Conservation (phyloP, 352 stramenopile species). For the Phytophthora europaea region DNA sequence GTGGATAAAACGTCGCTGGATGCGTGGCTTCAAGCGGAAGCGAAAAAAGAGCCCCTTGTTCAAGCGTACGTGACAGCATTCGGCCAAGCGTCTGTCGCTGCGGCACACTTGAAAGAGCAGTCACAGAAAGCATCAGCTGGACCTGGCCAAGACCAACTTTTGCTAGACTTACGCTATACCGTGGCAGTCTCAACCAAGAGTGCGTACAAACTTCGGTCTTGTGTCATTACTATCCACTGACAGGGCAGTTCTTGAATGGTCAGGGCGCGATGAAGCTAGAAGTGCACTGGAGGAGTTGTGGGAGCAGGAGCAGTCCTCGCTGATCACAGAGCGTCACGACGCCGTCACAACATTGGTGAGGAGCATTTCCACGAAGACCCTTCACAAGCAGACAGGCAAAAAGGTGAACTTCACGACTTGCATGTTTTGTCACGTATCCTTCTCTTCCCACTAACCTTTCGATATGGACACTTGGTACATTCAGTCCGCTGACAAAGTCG, state of each 20-base stretch:
- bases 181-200: slow-evolving; percentile 50
- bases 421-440: background rate
- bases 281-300: slow-evolving; percentile 41
- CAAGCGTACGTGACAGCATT: slow-evolving; percentile 26
- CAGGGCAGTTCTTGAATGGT: background rate
- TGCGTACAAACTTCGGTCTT: slow-evolving; percentile 9
- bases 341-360: slow-evolving; percentile 43
- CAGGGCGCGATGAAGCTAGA: slow-evolving; percentile 51
- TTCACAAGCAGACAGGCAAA: slow-evolving; percentile 53
- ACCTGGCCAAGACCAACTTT: slow-evolving; percentile 32
- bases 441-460: background rate
- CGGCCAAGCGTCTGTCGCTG: slow-evolving; percentile 18
- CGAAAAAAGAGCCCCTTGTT: slow-evolving; percentile 18
- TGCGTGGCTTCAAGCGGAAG: slow-evolving; percentile 15
- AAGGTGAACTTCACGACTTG: slow-evolving; percentile 17
- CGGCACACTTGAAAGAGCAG: slow-evolving; percentile 15
- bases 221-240: background rate
- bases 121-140: slow-evolving; percentile 4
- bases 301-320: slow-evolving; percentile 37
- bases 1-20: slow-evolving; percentile 17
- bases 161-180: slow-evolving; percentile 47
- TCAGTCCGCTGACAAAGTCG: slow-evolving; percentile 26
- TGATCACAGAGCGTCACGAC: slow-evolving; percentile 40
- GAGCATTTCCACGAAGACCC: slow-evolving; percentile 45
- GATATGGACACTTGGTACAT: slow-evolving; percentile 9